Evolutionary conservation across 2,329 filamentous ascomycete species (phyloP).

Genomic region (Diaporthe citriasiana): DNA sequence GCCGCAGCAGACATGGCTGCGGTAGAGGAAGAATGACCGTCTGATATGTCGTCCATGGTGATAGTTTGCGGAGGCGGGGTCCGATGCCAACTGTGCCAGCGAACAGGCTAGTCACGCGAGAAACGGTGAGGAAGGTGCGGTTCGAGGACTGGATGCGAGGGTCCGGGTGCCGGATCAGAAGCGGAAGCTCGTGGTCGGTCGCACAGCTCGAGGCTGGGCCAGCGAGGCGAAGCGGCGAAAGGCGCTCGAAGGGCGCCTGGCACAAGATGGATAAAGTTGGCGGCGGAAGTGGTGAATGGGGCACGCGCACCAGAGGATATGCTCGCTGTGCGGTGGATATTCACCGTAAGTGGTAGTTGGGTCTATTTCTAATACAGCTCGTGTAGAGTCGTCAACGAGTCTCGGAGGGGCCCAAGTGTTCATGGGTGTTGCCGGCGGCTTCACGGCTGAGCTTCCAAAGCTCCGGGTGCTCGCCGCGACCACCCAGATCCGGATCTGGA

Average conservation of each 20-base stretch:
- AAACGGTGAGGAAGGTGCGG: background rate
- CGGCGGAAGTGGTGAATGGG: background rate
- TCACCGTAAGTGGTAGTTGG: background rate
- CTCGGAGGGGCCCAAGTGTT: constrained; percentile 22
- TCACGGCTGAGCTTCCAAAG: constrained; percentile 30
- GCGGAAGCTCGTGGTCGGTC: constrained; percentile 23
- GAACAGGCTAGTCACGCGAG: background rate
- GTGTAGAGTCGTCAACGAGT: constrained; percentile 27
- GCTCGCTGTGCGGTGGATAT: constrained; percentile 1
- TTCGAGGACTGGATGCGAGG: background rate
- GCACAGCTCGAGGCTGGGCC: constrained; percentile 23
- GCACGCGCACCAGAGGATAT: background rate
- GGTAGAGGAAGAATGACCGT: constrained; percentile 45
- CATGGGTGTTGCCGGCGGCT: constrained; percentile 30
- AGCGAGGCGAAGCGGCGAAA: constrained; percentile 2
- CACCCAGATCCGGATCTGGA: constrained; percentile 7
- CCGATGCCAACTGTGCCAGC: background rate
- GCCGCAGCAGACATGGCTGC: constrained; percentile 54
- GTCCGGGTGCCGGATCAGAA: constrained; percentile 26
- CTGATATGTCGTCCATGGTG: constrained; percentile 54
- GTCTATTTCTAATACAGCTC: constrained; percentile 5
- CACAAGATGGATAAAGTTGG: background rate
- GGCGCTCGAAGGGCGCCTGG: background rate
- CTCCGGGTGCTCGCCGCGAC: constrained; percentile 27
- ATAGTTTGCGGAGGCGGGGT: background rate